Evolutionary conservation across 83 land plant genomes (phyloP).

Genomic region (Thuja plicata): DNA sequence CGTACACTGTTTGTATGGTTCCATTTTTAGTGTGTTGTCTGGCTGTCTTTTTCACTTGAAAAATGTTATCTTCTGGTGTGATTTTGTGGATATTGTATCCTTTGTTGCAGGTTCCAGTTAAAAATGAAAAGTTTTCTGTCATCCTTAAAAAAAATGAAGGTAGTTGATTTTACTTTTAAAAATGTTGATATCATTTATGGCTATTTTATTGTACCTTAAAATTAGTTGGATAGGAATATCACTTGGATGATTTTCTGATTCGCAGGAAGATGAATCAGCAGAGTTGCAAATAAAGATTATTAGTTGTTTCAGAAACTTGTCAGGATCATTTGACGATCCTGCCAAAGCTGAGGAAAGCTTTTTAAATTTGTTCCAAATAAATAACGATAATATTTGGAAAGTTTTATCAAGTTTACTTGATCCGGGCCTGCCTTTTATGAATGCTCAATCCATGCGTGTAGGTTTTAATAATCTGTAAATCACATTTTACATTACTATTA

Average conservation of each 20-base stretch:
- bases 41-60: not conserved
- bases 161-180: conserved; percentile 14
- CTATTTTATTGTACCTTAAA: not conserved
- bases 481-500: not conserved
- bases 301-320: not conserved
- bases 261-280: not conserved
- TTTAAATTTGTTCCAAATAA: conserved; percentile 9
- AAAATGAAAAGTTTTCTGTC: conserved; percentile 63
- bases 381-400: conserved; percentile 11
- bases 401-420: conserved; percentile 15
- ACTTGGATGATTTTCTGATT: not conserved
- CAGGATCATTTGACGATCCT: conserved; percentile 5
- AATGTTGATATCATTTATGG: not conserved
- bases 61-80: conserved; percentile 1
- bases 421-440: not conserved
- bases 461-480: conserved; percentile 12
- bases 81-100: conserved; percentile 28
- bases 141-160: conserved; percentile 50
- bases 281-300: conserved; percentile 9
- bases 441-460: conserved; percentile 34
- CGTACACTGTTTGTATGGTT: not conserved
- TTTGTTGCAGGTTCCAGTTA: conserved; percentile 58
- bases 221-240: not conserved
- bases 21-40: not conserved
- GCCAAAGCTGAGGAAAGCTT: conserved; percentile 17